Evolutionary conservation across 306 rosid species (phyloP).

Genomic region (Glycyrrhiza uralensis): DNA sequence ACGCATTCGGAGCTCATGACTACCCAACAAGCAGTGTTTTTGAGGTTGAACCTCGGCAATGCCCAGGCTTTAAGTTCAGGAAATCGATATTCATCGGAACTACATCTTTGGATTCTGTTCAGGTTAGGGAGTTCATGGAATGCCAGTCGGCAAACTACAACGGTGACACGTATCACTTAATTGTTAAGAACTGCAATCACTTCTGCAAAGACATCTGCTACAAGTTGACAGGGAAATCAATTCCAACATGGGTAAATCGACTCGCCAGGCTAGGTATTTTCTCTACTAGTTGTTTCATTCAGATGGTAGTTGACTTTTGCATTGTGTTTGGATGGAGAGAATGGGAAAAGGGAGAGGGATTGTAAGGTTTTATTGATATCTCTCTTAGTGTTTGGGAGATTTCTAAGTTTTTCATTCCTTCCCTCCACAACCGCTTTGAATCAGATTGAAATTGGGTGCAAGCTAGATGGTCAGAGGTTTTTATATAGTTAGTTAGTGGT

Average conservation of each 20-base stretch:
- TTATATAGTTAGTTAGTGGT: background rate
- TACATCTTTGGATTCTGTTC: constrained; percentile 65
- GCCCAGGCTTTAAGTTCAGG: constrained; percentile 97
- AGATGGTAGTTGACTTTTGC: constrained; percentile 1
- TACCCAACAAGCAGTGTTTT: constrained; percentile 92
- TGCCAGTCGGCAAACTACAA: constrained; percentile 66
- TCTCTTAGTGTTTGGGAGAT: background rate
- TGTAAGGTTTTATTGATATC: background rate
- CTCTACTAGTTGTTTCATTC: constrained; percentile 13
- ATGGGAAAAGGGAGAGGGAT: background rate
- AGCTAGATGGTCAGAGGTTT: background rate
- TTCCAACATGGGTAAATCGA: constrained; percentile 96
- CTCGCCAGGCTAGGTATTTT: constrained; percentile 87
- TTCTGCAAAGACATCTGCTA: constrained; percentile 92
- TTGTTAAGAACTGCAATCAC: constrained; percentile 95
- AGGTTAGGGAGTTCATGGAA: constrained; percentile 96
- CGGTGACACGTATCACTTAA: constrained; percentile 89
- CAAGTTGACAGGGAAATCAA: constrained; percentile 85
- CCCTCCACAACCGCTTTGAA: background rate
- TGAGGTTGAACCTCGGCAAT: constrained; percentile 95
- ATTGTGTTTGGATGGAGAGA: background rate
- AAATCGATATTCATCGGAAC: constrained; percentile 85
- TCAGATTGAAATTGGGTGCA: background rate
- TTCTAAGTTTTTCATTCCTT: background rate
- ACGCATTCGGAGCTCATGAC: constrained; percentile 98